Evolutionary conservation across 2,329 filamentous ascomycete genomes (phyloP).

Genomic region (Fusarium drepaniforme): DNA sequence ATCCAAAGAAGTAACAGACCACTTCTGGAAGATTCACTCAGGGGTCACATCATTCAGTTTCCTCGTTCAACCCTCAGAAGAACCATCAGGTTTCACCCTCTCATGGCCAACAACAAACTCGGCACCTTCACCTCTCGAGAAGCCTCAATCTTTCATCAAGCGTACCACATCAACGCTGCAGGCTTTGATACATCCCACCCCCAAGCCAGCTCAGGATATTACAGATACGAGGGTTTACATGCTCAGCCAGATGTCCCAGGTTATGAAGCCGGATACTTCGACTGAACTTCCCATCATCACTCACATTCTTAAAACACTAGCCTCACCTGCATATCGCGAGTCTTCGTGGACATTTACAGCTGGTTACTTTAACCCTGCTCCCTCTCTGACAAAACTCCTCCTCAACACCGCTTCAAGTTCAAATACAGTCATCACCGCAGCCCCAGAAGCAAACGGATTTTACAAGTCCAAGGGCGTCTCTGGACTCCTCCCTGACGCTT

Average conservation of each 20-base stretch:
- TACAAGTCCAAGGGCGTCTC: conserved; percentile 90
- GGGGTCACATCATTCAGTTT: conserved; percentile 87
- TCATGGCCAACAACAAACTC: conserved; percentile 83
- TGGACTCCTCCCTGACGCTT: conserved; percentile 90
- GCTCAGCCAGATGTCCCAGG: conserved; percentile 87
- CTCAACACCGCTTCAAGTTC: conserved; percentile 76
- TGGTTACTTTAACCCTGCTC: conserved; percentile 97
- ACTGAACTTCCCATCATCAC: conserved; percentile 90
- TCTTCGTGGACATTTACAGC: conserved; percentile 97
- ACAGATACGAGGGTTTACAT: conserved; percentile 84
- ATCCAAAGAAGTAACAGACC: conserved; percentile 82
- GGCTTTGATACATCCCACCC: conserved; percentile 68
- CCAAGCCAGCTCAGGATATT: conserved; percentile 35
- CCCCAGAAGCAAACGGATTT: conserved; percentile 95
- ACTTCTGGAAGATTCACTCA: conserved; percentile 83
- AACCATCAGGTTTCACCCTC: conserved; percentile 69
- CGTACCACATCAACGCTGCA: conserved; percentile 76
- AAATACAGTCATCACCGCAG: conserved; percentile 91
- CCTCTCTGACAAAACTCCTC: conserved; percentile 82
- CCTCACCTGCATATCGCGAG: conserved; percentile 70
- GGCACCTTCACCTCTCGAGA: conserved; percentile 78
- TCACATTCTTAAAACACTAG: conserved; percentile 77
- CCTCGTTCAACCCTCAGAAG: conserved; percentile 73
- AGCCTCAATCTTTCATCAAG: conserved; percentile 76
- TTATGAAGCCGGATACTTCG: conserved; percentile 83